A percentile compares a stretch with the other conserved stretches of the same genome.
Conservation (phyloP, 2,329 filamentous ascomycete genomes). For the Stemphylium beticola region DNA sequence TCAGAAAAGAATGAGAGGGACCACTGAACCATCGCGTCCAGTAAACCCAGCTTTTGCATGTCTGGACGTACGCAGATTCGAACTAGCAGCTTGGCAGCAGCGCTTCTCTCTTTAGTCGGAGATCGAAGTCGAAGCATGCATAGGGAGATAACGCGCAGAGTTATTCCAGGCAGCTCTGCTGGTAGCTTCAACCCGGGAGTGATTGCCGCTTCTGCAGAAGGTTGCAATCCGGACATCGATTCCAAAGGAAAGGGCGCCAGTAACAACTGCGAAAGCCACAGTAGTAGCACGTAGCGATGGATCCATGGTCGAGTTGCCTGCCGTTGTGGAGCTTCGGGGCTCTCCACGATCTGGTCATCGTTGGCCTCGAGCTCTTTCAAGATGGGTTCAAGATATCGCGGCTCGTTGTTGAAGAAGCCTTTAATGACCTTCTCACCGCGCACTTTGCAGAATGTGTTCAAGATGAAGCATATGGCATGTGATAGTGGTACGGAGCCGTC, state of each 20-base stretch:
- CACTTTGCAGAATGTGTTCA: conserved; percentile 94
- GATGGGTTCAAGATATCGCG: conserved; percentile 80
- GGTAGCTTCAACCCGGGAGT: conserved; percentile 62
- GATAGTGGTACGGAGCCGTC: conserved; percentile 38
- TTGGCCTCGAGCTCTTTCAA: conserved; percentile 74
- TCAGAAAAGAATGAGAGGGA: conserved; percentile 67
- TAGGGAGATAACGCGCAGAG: conserved; percentile 72
- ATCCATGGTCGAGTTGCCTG: conserved; percentile 67
- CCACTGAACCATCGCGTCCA: conserved; percentile 73
- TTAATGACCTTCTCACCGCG: conserved; percentile 91
- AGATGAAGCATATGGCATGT: conserved; percentile 73
- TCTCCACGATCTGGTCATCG: conserved; percentile 31
- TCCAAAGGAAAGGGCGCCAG: conserved; percentile 85
- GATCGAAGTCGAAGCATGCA: conserved; percentile 73
- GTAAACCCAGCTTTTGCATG: conserved; percentile 79
- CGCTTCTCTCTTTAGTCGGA: conserved; percentile 86
- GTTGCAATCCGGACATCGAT: conserved; percentile 71
- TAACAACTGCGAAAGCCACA: conserved; percentile 71
- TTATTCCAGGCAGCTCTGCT: conserved; percentile 69
- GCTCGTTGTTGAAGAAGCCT: conserved; percentile 89
- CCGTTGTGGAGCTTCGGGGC: conserved; percentile 22
- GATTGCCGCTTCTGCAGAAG: conserved; percentile 37
- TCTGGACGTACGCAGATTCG: conserved; percentile 82
- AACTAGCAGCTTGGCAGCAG: conserved; percentile 82
- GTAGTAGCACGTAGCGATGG: conserved; percentile 82